Percentiles rank a stretch among this genome's conserved stretches.
phyloP scores from a whole-genome alignment of 2,329 filamentous ascomycete species.

The Penicillium paneum region DNA sequence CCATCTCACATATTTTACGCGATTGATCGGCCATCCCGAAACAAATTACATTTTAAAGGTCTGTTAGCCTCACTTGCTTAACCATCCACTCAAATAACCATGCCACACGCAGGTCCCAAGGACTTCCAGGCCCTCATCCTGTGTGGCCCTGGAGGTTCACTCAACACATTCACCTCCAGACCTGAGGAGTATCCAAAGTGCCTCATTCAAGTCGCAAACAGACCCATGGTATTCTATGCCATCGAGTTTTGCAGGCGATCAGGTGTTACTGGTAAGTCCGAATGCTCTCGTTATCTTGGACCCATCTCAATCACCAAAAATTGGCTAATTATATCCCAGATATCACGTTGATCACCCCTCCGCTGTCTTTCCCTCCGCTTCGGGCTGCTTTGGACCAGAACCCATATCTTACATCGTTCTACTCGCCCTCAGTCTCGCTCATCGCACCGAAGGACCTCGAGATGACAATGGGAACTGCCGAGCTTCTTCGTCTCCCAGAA shows the following conservation, averaged over 20 bases:
- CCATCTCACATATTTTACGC: not conserved
- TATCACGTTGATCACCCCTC: constrained; percentile 3
- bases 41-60: not conserved
- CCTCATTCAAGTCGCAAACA: constrained; percentile 47
- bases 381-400: not conserved
- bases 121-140: constrained; percentile 50
- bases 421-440: constrained; percentile 53
- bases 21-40: not conserved
- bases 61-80: no score
- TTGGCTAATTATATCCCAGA: not conserved
- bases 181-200: constrained; percentile 48
- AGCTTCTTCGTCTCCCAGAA: constrained; percentile 78
- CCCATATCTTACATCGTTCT: not conserved
- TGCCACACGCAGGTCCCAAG: constrained; percentile 27
- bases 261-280: constrained; percentile 44
- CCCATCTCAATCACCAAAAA: not conserved
- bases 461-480: constrained; percentile 81
- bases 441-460: constrained; percentile 73
- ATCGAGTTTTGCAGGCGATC: constrained; percentile 49
- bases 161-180: constrained; percentile 49
- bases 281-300: not conserved
- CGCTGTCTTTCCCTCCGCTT: not conserved
- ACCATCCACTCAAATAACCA: not conserved
- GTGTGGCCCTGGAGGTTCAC: constrained; percentile 48
- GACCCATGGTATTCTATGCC: constrained; percentile 50